Percentiles rank a stretch among this genome's conserved stretches.
These are phyloP conservation scores for Sporothrix mexicana DNA, from an alignment of 2,329 filamentous ascomycete species.

Conservation along the genomic window DNA sequence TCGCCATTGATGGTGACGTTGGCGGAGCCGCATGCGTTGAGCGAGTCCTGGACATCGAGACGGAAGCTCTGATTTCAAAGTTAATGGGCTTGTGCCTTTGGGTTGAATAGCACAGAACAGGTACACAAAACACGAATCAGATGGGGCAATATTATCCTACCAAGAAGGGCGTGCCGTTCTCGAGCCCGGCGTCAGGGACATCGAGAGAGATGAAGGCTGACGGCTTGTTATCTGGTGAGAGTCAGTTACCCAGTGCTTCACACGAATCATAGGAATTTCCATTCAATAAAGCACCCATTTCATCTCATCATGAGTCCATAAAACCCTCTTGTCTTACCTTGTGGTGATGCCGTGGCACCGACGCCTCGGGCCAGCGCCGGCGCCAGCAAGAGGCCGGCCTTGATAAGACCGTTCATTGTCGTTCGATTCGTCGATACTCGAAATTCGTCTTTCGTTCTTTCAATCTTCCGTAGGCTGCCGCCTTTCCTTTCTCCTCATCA, in stretches of 20 bases:
- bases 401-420: constrained; percentile 46
- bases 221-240: constrained; percentile 32
- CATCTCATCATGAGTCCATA: background rate
- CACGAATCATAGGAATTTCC: too few relatives aligned
- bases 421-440: background rate
- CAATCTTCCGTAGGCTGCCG: constrained; percentile 10
- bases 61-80: constrained; percentile 45
- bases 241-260: background rate
- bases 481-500: background rate
- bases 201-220: constrained; percentile 41
- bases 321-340: constrained; percentile 33
- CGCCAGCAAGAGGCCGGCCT: constrained; percentile 46
- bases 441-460: background rate
- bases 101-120: background rate
- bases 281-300: background rate
- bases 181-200: constrained; percentile 36
- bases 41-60: constrained; percentile 54
- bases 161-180: constrained; percentile 37
- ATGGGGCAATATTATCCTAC: constrained; percentile 35
- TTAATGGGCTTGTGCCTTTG: background rate
- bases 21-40: constrained; percentile 53
- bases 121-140: background rate
- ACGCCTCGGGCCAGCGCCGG: constrained; percentile 46
- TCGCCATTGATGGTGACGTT: constrained; percentile 57
- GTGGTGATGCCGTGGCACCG: constrained; percentile 34